These are phyloP conservation scores for Tuber indicum DNA, from an alignment of 495 filamentous ascomycete species.

Conservation along the genomic window DNA sequence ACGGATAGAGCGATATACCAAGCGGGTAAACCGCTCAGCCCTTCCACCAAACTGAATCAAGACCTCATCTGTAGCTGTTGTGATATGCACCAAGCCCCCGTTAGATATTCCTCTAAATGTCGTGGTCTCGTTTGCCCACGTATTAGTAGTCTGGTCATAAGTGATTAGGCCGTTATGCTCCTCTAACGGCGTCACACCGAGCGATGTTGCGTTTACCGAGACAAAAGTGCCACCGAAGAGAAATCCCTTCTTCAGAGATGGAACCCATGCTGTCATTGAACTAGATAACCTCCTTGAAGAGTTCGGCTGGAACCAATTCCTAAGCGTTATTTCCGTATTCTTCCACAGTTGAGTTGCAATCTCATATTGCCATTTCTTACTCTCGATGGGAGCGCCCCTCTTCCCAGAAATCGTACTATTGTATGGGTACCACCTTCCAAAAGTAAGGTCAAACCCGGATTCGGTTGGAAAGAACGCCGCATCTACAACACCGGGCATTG, in stretches of 20 bases:
- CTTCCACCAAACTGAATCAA: constrained; percentile 18
- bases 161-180: not conserved
- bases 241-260: constrained; percentile 8
- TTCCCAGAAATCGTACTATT: not conserved
- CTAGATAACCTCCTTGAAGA: constrained; percentile 3
- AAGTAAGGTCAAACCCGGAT: not conserved
- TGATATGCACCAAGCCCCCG: not conserved
- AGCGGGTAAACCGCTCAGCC: not conserved
- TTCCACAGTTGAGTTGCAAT: not conserved
- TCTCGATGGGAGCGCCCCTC: not conserved
- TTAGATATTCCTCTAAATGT: not conserved
- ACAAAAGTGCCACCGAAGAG: not conserved
- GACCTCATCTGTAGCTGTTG: constrained; percentile 7
- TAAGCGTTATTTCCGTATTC: not conserved
- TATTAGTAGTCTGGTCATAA: constrained; percentile 9
- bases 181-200: not conserved
- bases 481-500: not conserved
- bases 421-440: not conserved
- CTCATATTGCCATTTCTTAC: not conserved
- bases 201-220: not conserved
- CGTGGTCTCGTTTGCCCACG: constrained; percentile 13
- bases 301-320: not conserved
- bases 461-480: constrained; percentile 1
- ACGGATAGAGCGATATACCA: not conserved
- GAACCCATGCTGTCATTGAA: constrained; percentile 9